Conservation (phyloP, 768 basidiomycete species). For the Trametes punicea region DNA sequence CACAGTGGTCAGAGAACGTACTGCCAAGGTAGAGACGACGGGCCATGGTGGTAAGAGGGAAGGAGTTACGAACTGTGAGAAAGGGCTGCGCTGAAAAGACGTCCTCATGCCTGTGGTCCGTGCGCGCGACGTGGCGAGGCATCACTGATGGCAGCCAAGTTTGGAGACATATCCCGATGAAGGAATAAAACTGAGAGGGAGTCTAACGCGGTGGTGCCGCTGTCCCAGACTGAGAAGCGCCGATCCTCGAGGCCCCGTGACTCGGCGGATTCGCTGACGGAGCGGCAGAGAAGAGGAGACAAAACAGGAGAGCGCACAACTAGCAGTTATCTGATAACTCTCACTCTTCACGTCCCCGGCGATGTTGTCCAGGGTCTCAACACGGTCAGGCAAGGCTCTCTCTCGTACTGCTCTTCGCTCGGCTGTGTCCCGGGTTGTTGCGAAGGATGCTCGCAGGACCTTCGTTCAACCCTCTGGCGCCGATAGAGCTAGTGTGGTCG, state of each 20-base stretch:
- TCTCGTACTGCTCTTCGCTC: constrained; percentile 23
- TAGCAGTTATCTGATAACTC: constrained; percentile 28
- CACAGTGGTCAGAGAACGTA: constrained; percentile 35
- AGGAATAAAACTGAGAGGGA: neutral
- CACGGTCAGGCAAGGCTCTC: constrained; percentile 25
- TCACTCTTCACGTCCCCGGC: constrained; percentile 19
- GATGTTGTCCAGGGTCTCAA: constrained; percentile 31
- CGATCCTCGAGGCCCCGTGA: constrained; percentile 13
- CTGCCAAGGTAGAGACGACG: constrained; percentile 85
- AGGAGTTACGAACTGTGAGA: constrained; percentile 13
- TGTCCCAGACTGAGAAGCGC: neutral
- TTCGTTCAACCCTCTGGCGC: constrained; percentile 82
- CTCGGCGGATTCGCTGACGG: constrained; percentile 6
- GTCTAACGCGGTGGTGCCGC: neutral
- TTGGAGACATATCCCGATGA: neutral
- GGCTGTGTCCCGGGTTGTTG: constrained; percentile 8
- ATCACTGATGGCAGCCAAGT: constrained; percentile 3
- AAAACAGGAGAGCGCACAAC: neutral
- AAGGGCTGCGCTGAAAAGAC: constrained; percentile 22
- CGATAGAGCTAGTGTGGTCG: constrained; percentile 79
- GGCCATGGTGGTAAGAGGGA: constrained; percentile 54
- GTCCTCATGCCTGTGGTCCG: constrained; percentile 24
- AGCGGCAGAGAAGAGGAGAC: neutral
- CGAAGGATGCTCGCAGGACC: constrained; percentile 40
- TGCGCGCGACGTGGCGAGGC: constrained; percentile 23